Base-by-base conservation (phyloP, 768 basidiomycete genomes). In the Mycena latifolia region DNA sequence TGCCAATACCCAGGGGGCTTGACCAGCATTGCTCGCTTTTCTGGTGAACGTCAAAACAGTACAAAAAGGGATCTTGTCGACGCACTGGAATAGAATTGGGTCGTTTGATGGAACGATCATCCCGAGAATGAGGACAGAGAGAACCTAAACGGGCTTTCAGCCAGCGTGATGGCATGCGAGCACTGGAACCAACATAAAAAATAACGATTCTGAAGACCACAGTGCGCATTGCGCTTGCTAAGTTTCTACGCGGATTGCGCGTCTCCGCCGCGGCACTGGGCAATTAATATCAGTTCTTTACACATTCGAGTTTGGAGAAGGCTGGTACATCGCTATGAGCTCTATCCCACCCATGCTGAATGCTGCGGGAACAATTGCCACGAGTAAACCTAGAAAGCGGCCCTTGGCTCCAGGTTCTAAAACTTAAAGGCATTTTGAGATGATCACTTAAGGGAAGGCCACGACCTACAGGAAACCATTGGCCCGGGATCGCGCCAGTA, bases 71-170 rank as follows among this genome's bases (percentile, higher is more conserved):
- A 45, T 24, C 22, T 60, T 63, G 60, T 55, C 51, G 15, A n/a
- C 51, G 10, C 31, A 53, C 51, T 69, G 66, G 41, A 84, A 77
- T 31, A 88, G 73, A 24, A 72, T 48, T 0, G 76, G 73, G 72
- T 89, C 84, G 69, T 84, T 78, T 61, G 79, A 86, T 3, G 86
- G 85, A 52, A 90, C 84, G 43, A 89, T 78, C 84, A 90, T 84
- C 55, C 88, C 87, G 35, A 84, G 51, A 15, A 53, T 53, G 18
- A 53, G 6, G 31, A 53, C 51, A 20, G 51, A 53, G 31, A 53
- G 29, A 7, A 53, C 15, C 51, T 53, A 14, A 33, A 7, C 7
- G 20, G 33, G 29, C 14, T 5, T 33, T 27, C 29, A 35, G 5
- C 17, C 12, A 7, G 14, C 17, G 5, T 7, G 8, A 53, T 9